Evolutionary conservation across 441 rosid genomes (phyloP), one percentile per base, ranked within the genome.

Genomic region (Dalechampia spathulata): DNA sequence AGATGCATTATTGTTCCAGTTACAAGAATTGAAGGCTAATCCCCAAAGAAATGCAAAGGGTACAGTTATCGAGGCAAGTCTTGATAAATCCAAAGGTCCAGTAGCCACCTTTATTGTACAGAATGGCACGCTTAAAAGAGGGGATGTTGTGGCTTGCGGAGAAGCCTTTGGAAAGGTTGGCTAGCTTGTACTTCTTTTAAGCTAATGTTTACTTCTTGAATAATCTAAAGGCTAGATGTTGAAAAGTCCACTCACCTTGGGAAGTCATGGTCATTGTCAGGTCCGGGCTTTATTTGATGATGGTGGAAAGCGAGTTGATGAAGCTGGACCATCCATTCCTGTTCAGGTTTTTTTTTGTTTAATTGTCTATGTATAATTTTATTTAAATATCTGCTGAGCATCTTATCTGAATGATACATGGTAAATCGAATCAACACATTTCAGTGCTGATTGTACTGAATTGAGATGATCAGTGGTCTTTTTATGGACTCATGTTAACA

Each of bases 1-100:
- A 57, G 15, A n/a, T 69, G 30, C 56, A 16, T 49, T 48, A 50
- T 62, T 64, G 57, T 71, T 76, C 66, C 83, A 93, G 99, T 75
- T 93, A 66, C 96, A 89, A 87, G 99, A 93, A 62, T 74, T 93
- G 77, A 85, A 87, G 80, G 99, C 99, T 57, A 93, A 89, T 81
- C 99, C 97, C 48, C 77, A 85, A 54, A 83, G 99, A 75, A 82
- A 82, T 66, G 99, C 99, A 8, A 93, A 83, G 78, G 99, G 99
- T n/a, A 83, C 87, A 27, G 96, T 89, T 40, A 87, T 93, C 53
- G 99, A 93, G 73, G 97, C 97, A 56, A 86, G 96, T 68, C 90
- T 93, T 65, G 72, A 93, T 64, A 93, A 93, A 78, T 80, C 97
- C 40, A 89, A 87, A 80, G 99, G 99, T 61, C 83, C 95, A 4